Conservation (phyloP, 371 early-diverging fungal genomes). For the Mucor indicus region DNA sequence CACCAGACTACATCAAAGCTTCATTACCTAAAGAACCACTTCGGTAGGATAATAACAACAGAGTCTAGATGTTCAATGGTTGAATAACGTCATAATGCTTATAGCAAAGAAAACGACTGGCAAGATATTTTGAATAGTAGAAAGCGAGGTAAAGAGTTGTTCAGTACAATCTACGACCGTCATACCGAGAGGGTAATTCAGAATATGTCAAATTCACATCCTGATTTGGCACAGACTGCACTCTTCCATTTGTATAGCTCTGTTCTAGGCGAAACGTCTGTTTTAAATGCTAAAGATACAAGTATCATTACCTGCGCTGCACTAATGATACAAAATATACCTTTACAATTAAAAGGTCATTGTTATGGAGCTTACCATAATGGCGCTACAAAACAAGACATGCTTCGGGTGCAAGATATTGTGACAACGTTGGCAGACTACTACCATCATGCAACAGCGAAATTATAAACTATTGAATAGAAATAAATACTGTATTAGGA, state of each 20-base stretch:
- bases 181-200: slow-evolving; percentile 26
- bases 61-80: too few relatives aligned
- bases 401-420: slow-evolving; percentile 9
- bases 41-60: too few relatives aligned
- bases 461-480: too few relatives aligned
- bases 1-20: slow-evolving; percentile 18
- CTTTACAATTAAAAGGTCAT: slow-evolving; percentile 35
- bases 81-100: too few relatives aligned
- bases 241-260: slow-evolving; percentile 38
- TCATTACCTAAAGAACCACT: slow-evolving; percentile 16
- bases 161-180: slow-evolving; percentile 31
- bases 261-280: slow-evolving; percentile 19
- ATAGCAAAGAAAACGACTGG: slow-evolving; percentile 57
- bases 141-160: slow-evolving; percentile 42
- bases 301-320: slow-evolving; percentile 30
- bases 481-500: too few relatives aligned
- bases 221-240: slow-evolving; percentile 38
- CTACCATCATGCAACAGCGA: slow-evolving; percentile 12
- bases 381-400: slow-evolving; percentile 27
- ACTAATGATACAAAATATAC: slow-evolving; percentile 24
- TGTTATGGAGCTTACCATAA: slow-evolving; percentile 33
- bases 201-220: slow-evolving; percentile 25
- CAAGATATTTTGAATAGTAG: slow-evolving; percentile 75
- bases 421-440: slow-evolving; percentile 11
- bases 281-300: slow-evolving; percentile 29